These are phyloP conservation scores for Pichia occidentalis DNA, from an alignment of 805 yeast genomes.

Conservation along the genomic window DNA sequence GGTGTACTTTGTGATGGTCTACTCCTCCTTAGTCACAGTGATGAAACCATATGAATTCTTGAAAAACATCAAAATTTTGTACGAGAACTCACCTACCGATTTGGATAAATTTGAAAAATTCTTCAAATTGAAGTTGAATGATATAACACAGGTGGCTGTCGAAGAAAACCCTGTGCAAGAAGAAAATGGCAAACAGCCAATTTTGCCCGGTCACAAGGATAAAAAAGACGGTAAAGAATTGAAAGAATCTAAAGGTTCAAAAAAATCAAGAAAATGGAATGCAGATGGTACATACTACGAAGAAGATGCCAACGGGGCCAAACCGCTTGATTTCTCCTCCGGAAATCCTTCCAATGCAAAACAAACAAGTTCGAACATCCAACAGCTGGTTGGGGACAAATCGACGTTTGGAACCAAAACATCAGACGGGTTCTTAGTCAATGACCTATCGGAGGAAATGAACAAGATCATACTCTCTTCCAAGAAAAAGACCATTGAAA, in stretches of 20 bases:
- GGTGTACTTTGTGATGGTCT: conserved; percentile 38
- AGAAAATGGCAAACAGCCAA: conserved; percentile 3
- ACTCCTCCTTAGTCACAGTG: conserved; percentile 32
- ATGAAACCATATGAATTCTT: conserved; percentile 26
- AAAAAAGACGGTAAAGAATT: conserved; percentile 14
- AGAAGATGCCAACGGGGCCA: conserved; percentile 30
- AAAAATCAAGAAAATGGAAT: conserved; percentile 58
- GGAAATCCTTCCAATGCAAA: conserved; percentile 16
- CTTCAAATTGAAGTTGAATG: conserved; percentile 32
- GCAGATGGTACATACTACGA: conserved; percentile 54
- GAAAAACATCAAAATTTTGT: conserved; percentile 21
- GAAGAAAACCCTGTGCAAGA: conserved; percentile 6
- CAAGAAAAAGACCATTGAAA: conserved; percentile 18
- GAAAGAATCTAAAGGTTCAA: conserved; percentile 18
- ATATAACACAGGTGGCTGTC: conserved; percentile 19
- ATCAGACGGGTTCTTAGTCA: conserved; percentile 54
- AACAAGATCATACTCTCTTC: conserved; percentile 31
- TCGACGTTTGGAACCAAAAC: conserved; percentile 36
- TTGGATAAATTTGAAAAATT: conserved; percentile 34
- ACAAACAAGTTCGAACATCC: conserved; percentile 22
- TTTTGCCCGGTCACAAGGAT: neutral
- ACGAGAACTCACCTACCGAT: conserved; percentile 18
- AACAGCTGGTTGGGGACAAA: conserved; percentile 34
- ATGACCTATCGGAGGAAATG: conserved; percentile 52
- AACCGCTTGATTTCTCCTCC: conserved; percentile 49